Conservation (phyloP, 768 basidiomycete genomes). For the Leccinum barrowsii region DNA sequence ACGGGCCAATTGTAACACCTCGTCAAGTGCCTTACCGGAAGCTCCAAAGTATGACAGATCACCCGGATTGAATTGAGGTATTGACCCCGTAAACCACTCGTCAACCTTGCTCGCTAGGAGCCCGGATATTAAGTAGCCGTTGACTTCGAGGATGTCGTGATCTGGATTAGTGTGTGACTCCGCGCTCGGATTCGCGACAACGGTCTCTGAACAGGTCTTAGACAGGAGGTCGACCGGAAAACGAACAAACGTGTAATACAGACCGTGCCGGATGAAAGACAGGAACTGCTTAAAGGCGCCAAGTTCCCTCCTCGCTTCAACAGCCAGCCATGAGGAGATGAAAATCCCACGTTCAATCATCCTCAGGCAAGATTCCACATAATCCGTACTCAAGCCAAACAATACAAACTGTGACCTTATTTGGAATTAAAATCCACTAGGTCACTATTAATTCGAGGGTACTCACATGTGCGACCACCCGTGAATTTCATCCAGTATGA, state of each 20-base stretch:
- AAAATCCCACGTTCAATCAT: slow-evolving; percentile 57
- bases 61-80: slow-evolving; percentile 32
- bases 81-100: slow-evolving; percentile 72
- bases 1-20: slow-evolving; percentile 47
- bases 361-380: slow-evolving; percentile 51
- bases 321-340: slow-evolving; percentile 64
- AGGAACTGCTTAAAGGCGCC: slow-evolving; percentile 77
- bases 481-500: slow-evolving; percentile 72
- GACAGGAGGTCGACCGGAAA: slow-evolving; percentile 11
- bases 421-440: slow-evolving; percentile 10
- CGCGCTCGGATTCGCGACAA: slow-evolving; percentile 47
- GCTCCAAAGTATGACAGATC: slow-evolving; percentile 28
- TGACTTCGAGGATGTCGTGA: slow-evolving; percentile 78
- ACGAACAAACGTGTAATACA: slow-evolving; percentile 20
- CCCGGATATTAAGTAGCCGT: slow-evolving; percentile 73
- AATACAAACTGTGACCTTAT: slow-evolving; percentile 52
- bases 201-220: slow-evolving; percentile 38
- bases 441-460: slow-evolving; percentile 15
- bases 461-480: slow-evolving; percentile 76
- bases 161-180: slow-evolving; percentile 47
- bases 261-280: slow-evolving; percentile 73
- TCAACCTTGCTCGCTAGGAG: slow-evolving; percentile 68
- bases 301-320: slow-evolving; percentile 63
- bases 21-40: slow-evolving; percentile 26
- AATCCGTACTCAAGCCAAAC: slow-evolving; percentile 52